Base-by-base conservation (phyloP, 768 basidiomycete species). In the Russula virescens region DNA sequence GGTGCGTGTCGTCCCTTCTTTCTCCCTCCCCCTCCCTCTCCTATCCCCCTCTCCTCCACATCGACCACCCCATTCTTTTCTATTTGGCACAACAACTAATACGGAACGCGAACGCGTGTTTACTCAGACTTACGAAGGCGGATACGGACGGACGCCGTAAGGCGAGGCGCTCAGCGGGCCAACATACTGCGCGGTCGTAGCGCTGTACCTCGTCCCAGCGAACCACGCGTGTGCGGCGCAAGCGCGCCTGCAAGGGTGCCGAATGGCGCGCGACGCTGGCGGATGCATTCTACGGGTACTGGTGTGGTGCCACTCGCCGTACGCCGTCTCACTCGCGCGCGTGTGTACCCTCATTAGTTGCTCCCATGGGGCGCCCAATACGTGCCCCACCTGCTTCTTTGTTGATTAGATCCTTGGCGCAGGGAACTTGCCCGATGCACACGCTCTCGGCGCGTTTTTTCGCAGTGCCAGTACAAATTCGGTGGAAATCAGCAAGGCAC, bases 271-370 rank as follows among this genome's bases (percentile, higher is more conserved):
- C 75, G 48, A 90, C 91, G 0, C 78, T 80, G 5, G 82, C 88
- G 6, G 96, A 98, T 66, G 91, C 94, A 3, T 99, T 96, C 72
- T 99, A 99, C 73, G 91, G 90, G 66, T 98, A 97, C 73, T 99
- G 96, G 96, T 89, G 88, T 68, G 88, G 91, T 3, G 94, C 86
- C 10, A 80, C 91, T 98, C 11, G 74, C 81, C 70, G 95, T 95
- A 65, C 60, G 52, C 19, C 51, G 25, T 25, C 25, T 42, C 59
- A 59, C 55, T 38, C 60, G 14, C 45, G 47, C 16, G 35, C 10
- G 38, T 38, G 38, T 11, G 38, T 14, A 11, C 13, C 31, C 55
- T 18, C 25, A 23, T 13, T 11, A 14, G 9, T 25, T 18, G n/a
- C 14, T 38, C 52, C 45, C 11, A 43, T 58, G 31, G 19, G 40